A percentile compares a stretch with the other conserved stretches of the same genome.
Conservation (phyloP, 306 rosid species). For the Geum urbanum region DNA sequence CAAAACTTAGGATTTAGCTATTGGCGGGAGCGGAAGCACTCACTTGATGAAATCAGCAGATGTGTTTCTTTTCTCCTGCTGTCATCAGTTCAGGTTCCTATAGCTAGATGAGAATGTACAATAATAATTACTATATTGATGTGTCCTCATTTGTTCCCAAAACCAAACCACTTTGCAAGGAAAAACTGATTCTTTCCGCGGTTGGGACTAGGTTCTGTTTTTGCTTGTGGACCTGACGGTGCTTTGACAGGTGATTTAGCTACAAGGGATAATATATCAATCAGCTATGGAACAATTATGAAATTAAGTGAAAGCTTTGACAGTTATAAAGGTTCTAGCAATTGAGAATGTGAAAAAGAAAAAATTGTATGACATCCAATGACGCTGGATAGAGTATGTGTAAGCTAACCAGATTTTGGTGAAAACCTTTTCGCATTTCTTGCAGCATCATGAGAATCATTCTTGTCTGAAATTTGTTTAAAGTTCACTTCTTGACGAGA, state of each 20-base stretch:
- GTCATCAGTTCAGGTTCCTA: constrained; percentile 18
- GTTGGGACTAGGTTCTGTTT: constrained; percentile 36
- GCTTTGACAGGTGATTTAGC: constrained; percentile 47
- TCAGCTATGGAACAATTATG: constrained; percentile 4
- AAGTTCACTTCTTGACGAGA: constrained; percentile 29
- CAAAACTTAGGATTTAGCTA: not conserved
- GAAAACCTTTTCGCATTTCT: constrained; percentile 41
- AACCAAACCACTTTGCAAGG: constrained; percentile 81
- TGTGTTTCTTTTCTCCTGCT: not conserved
- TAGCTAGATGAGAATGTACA: constrained; percentile 22
- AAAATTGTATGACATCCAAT: not conserved
- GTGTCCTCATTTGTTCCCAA: constrained; percentile 59
- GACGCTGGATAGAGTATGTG: not conserved
- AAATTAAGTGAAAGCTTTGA: constrained; percentile 5
- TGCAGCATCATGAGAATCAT: constrained; percentile 21
- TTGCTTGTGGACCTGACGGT: constrained; percentile 30
- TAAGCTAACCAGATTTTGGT: constrained; percentile 44
- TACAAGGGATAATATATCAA: constrained; percentile 37
- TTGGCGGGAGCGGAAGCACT: not conserved
- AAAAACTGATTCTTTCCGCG: constrained; percentile 64
- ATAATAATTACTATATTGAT: not conserved
- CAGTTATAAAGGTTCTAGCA: no score
- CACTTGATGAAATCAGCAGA: constrained; percentile 17
- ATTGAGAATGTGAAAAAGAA: not conserved
- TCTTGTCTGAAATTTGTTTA: constrained; percentile 37